A percentile compares a stretch with the other conserved stretches of the same genome.
These are phyloP conservation scores for Suhomyces emberorum DNA, from an alignment of 805 yeast species.

Conservation along the genomic window DNA sequence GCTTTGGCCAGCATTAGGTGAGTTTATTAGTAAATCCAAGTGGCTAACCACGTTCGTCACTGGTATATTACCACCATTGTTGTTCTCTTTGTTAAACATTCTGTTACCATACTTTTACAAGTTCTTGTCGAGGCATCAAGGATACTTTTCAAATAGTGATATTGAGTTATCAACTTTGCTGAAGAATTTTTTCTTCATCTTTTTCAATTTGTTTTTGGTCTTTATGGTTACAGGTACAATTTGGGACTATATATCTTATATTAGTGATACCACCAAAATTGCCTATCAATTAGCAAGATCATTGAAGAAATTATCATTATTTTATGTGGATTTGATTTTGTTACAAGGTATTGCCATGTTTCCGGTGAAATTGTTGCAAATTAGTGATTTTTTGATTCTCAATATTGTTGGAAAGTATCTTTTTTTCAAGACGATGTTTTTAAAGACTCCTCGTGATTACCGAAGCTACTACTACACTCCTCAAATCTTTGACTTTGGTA, in stretches of 20 bases:
- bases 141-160: constrained; percentile 55
- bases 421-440: constrained; percentile 36
- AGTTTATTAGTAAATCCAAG: constrained; percentile 47
- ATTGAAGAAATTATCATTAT: constrained; percentile 48
- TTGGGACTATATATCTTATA: constrained; percentile 55
- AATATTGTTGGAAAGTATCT: constrained; percentile 38
- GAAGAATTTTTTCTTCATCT: constrained; percentile 59
- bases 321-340: constrained; percentile 58
- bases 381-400: constrained; percentile 49
- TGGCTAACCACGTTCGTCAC: constrained; percentile 55
- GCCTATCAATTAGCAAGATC: constrained; percentile 55
- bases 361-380: constrained; percentile 53
- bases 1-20: constrained; percentile 58
- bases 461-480: constrained; percentile 54
- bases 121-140: constrained; percentile 49
- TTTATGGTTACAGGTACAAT: constrained; percentile 61
- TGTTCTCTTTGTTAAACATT: constrained; percentile 53
- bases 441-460: constrained; percentile 51
- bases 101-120: constrained; percentile 54
- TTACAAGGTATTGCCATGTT: constrained; percentile 70
- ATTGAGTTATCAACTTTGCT: constrained; percentile 54
- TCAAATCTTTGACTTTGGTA: constrained; percentile 57
- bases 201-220: constrained; percentile 58
- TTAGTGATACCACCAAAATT: constrained; percentile 57
- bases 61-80: constrained; percentile 60